phyloP scores from a whole-genome alignment of 768 basidiomycete species.

The Solioccasus polychromus region DNA sequence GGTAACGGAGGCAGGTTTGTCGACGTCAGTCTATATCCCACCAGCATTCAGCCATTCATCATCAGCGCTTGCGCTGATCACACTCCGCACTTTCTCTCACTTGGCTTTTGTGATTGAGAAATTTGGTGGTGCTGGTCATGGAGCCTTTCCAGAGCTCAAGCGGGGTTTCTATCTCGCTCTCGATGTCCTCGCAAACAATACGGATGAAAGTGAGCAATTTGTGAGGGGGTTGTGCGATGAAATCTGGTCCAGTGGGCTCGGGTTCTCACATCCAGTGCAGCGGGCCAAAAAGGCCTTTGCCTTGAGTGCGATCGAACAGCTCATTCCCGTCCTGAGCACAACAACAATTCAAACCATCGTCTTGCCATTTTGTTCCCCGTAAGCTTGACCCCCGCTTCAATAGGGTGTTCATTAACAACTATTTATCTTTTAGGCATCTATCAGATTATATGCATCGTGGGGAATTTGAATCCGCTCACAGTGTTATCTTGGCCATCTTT shows the following conservation, averaged over 20 bases:
- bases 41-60: slow-evolving; percentile 39
- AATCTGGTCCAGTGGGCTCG: slow-evolving; percentile 23
- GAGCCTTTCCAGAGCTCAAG: slow-evolving; percentile 69
- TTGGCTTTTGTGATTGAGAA: slow-evolving; percentile 76
- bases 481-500: slow-evolving; percentile 74
- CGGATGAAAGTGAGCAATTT: slow-evolving; percentile 36
- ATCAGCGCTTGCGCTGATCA: slow-evolving; percentile 48
- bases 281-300: slow-evolving; percentile 55
- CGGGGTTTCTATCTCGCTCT: slow-evolving; percentile 74
- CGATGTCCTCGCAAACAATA: slow-evolving; percentile 58
- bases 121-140: slow-evolving; percentile 62
- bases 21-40: slow-evolving; percentile 50
- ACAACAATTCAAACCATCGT: slow-evolving; percentile 52
- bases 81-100: slow-evolving; percentile 58
- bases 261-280: slow-evolving; percentile 21
- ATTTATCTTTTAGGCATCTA: slow-evolving; percentile 48
- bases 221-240: slow-evolving; percentile 36
- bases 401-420: neutral
- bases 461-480: slow-evolving; percentile 85
- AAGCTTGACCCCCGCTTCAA: slow-evolving; percentile 27
- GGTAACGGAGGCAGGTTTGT: slow-evolving; percentile 62
- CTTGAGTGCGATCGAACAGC: slow-evolving; percentile 75
- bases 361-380: slow-evolving; percentile 66
- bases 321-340: slow-evolving; percentile 59
- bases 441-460: slow-evolving; percentile 59